phyloP scores from a whole-genome alignment of 305 asterid species.

The Solanum hybrid region DNA sequence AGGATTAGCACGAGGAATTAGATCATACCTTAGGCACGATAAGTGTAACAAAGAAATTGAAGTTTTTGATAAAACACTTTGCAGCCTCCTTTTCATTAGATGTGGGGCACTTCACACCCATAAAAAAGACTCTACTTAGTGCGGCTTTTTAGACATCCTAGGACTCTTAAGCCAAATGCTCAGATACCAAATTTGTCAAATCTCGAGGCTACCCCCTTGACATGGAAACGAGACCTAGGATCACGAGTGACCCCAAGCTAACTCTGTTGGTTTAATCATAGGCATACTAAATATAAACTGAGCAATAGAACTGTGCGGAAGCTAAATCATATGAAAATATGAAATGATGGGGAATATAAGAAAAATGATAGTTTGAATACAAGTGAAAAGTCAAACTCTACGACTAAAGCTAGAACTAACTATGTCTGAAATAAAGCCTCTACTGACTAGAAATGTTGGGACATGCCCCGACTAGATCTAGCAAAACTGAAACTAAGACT shows the following conservation, averaged over 20 bases:
- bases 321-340: neutral
- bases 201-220: neutral
- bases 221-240: neutral
- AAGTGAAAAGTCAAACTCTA: neutral
- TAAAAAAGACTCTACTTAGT: neutral
- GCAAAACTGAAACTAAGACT: neutral
- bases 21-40: neutral
- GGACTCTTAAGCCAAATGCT: neutral
- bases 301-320: neutral
- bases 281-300: neutral
- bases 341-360: neutral
- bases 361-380: neutral
- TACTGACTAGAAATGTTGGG: neutral
- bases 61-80: neutral
- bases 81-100: neutral
- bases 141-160: neutral
- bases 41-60: neutral
- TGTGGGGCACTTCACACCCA: neutral
- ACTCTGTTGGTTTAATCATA: too few species aligned
- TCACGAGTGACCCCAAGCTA: neutral
- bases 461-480: neutral
- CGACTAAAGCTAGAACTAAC: neutral
- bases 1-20: neutral
- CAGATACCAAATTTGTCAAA: neutral
- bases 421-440: neutral